phyloP scores from a whole-genome alignment of 805 yeast genomes.

The Nakazawaea laoshanensis region DNA sequence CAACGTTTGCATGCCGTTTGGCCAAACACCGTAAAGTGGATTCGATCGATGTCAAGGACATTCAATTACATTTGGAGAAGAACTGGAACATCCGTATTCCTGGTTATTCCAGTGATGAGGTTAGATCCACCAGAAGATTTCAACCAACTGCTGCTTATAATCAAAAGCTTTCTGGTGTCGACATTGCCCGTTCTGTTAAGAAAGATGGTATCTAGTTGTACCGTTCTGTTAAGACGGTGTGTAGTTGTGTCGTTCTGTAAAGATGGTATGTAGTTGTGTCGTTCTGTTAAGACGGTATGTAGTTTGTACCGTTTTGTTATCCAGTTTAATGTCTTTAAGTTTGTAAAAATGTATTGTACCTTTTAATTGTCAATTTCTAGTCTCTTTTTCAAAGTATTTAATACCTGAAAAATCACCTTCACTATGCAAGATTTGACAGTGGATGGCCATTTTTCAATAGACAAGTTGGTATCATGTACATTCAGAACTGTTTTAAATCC shows the following conservation, averaged over 20 bases:
- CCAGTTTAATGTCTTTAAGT: too few relatives aligned
- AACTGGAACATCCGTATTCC: slow-evolving; percentile 96
- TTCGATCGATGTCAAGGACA: slow-evolving; percentile 77
- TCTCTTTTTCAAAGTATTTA: too few relatives aligned
- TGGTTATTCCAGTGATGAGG: slow-evolving; percentile 87
- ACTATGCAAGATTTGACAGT: too few relatives aligned
- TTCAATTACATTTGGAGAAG: slow-evolving; percentile 84
- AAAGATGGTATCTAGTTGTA: slow-evolving; percentile 25
- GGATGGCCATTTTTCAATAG: too few relatives aligned
- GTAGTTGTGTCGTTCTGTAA: too few relatives aligned
- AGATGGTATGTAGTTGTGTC: slow-evolving; percentile 23
- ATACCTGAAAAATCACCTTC: too few relatives aligned
- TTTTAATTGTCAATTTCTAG: too few relatives aligned
- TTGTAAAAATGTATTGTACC: too few relatives aligned
- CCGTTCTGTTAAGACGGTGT: slow-evolving; percentile 52
- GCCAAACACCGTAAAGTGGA: slow-evolving; percentile 94
- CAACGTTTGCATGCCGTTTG: slow-evolving; percentile 86
- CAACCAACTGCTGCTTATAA: slow-evolving; percentile 54
- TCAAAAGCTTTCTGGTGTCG: slow-evolving; percentile 64
- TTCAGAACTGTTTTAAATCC: too few relatives aligned
- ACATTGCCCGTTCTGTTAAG: slow-evolving; percentile 52
- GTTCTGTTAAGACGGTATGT: slow-evolving; percentile 54
- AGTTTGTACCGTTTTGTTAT: too few relatives aligned
- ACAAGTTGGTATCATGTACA: too few relatives aligned
- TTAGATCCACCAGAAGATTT: slow-evolving; percentile 69